These are phyloP conservation scores for Beverwykella pulmonaria DNA, from an alignment of 495 filamentous ascomycete genomes.

Conservation along the genomic window DNA sequence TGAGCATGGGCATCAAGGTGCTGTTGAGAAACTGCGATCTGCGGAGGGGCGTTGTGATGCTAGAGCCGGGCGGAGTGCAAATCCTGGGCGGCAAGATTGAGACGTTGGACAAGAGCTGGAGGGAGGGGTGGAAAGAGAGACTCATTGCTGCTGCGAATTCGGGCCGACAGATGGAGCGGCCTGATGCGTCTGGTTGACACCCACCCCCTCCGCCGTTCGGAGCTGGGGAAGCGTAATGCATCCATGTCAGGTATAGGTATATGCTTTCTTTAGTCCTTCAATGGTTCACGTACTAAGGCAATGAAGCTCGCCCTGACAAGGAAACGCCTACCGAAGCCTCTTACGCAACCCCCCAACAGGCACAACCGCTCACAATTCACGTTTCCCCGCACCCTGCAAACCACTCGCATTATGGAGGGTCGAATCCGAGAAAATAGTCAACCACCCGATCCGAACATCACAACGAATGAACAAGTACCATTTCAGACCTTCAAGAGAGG, in stretches of 20 bases:
- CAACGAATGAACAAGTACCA: no score
- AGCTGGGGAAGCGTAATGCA: no score
- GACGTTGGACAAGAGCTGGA: slow-evolving; percentile 74
- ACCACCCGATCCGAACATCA: no score
- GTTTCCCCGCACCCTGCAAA: not conserved
- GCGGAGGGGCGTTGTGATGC: slow-evolving; percentile 74
- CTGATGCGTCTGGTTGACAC: no score
- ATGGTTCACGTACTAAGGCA: not conserved
- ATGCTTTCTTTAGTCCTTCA: not conserved
- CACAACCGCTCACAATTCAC: not conserved
- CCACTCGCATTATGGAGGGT: no score
- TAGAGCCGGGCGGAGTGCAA: slow-evolving; percentile 65
- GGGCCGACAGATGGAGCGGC: not conserved
- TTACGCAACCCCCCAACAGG: not conserved
- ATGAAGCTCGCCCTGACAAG: not conserved
- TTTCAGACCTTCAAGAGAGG: no score
- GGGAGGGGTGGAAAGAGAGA: slow-evolving; percentile 67
- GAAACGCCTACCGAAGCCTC: slow-evolving; percentile 1
- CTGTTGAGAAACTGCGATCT: slow-evolving; percentile 67
- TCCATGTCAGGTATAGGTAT: no score
- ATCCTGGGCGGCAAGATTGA: slow-evolving; percentile 89
- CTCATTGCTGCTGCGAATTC: slow-evolving; percentile 43
- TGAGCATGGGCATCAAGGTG: slow-evolving; percentile 80
- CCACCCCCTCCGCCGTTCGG: no score
- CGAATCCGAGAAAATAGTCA: no score